Conservation (phyloP, 345 rosid species). For the Pugionium cornutum region DNA sequence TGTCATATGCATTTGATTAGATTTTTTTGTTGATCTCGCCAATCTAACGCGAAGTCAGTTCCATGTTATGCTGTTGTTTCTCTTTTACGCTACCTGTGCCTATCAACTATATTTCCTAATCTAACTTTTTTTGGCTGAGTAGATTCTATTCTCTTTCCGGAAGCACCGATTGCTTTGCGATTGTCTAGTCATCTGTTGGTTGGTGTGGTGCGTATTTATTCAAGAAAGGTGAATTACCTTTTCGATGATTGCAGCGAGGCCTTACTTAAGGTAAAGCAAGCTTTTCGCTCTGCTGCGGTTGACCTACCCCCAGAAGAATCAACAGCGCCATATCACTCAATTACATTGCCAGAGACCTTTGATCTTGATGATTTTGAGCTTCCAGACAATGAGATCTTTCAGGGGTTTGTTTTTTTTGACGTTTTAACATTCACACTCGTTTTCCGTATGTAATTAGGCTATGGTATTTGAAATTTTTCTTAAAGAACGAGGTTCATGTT, state of each 20-base stretch:
- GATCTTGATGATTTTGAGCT: conserved; percentile 99
- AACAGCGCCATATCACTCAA: conserved; percentile 96
- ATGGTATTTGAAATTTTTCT: conserved; percentile 5
- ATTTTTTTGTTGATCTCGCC: not conserved
- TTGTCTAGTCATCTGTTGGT: conserved; percentile 98
- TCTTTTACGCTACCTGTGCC: not conserved
- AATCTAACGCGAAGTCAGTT: not conserved
- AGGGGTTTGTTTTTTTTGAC: conserved; percentile 68
- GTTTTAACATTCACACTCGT: not conserved
- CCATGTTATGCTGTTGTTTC: not conserved
- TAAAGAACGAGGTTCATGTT: not conserved
- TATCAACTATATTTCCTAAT: conserved; percentile 21
- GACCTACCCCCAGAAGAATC: conserved; percentile 99
- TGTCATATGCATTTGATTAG: not conserved
- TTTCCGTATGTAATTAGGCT: not conserved
- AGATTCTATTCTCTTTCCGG: conserved; percentile 98
- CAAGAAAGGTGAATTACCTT: conserved; percentile 96
- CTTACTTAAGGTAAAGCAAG: conserved; percentile 96
- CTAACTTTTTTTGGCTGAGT: conserved; percentile 35
- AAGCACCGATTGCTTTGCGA: conserved; percentile 91
- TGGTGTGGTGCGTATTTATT: conserved; percentile 98
- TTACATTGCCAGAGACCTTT: conserved; percentile 99
- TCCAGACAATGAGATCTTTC: conserved; percentile 90
- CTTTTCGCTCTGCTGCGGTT: conserved; percentile 96
- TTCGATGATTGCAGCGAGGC: conserved; percentile 99